Evolutionary conservation across 148 eudicot species (phyloP).

Genomic region (Chenopodium berlandieri): DNA sequence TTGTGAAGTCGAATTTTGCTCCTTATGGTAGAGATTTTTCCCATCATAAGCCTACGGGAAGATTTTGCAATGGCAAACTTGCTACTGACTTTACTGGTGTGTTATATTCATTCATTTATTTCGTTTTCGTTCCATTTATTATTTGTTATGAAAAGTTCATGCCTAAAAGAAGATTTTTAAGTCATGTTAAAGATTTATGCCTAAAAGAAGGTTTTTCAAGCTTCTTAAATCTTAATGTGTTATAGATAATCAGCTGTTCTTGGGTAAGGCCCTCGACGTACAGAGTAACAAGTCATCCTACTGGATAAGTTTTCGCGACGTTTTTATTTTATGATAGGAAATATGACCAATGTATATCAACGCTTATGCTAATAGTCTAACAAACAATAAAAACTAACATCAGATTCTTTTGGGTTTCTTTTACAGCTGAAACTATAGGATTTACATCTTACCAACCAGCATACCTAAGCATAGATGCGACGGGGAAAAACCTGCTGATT

Average conservation of each 20-base stretch:
- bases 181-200: too few species aligned
- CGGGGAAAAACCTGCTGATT: slow-evolving; percentile 41
- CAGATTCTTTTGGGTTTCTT: not conserved
- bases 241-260: too few species aligned
- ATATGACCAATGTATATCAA: not conserved
- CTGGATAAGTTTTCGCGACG: not conserved
- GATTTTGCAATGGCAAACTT: slow-evolving; percentile 95
- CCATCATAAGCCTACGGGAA: slow-evolving; percentile 61
- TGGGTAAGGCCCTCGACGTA: too few species aligned
- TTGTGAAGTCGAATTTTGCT: slow-evolving; percentile 72
- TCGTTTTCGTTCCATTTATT: too few species aligned
- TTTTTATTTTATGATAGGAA: not conserved
- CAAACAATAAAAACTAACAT: not conserved
- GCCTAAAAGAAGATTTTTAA: too few species aligned
- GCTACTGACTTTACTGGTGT: slow-evolving; percentile 86
- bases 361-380: not conserved
- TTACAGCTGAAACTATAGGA: slow-evolving; percentile 71
- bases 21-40: slow-evolving; percentile 91
- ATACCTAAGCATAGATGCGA: slow-evolving; percentile 53
- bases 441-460: slow-evolving; percentile 61
- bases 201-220: too few species aligned
- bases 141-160: too few species aligned
- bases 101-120: not conserved
- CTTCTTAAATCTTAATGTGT: too few species aligned
- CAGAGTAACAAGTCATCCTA: too few species aligned